phyloP scores from a whole-genome alignment of 129 eudicot species.

The Rutidosis leptorrhynchoides region DNA sequence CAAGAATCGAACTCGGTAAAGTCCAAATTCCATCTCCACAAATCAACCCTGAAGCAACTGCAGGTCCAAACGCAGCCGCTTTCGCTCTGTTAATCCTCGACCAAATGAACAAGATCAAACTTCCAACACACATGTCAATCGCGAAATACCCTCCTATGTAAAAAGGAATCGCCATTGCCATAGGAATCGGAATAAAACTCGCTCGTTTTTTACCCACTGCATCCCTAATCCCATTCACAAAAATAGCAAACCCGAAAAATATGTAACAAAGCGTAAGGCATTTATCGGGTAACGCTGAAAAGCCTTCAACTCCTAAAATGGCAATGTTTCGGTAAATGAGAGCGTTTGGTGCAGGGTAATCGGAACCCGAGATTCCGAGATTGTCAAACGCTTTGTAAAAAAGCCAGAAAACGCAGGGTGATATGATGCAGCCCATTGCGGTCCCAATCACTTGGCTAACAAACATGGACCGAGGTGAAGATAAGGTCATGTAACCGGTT shows the following conservation, averaged over 20 bases:
- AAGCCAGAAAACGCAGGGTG: too few species aligned
- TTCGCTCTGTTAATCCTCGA: slow-evolving; percentile 55
- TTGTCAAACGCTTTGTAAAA: slow-evolving; percentile 72
- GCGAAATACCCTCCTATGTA: slow-evolving; percentile 73
- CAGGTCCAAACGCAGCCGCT: slow-evolving; percentile 84
- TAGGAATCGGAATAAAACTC: slow-evolving; percentile 73
- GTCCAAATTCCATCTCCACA: slow-evolving; percentile 97
- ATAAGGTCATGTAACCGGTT: slow-evolving; percentile 88
- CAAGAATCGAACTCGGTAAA: slow-evolving; percentile 75
- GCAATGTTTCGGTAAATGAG: slow-evolving; percentile 73
- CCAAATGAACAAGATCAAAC: slow-evolving; percentile 75
- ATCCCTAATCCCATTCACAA: slow-evolving; percentile 60
- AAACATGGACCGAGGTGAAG: slow-evolving; percentile 95
- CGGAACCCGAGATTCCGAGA: slow-evolving; percentile 55
- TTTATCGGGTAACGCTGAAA: slow-evolving; percentile 62
- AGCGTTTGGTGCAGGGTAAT: slow-evolving; percentile 81
- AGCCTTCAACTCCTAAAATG: slow-evolving; percentile 83
- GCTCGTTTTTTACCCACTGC: slow-evolving; percentile 42
- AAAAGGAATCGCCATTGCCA: slow-evolving; percentile 98
- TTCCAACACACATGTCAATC: slow-evolving; percentile 90
- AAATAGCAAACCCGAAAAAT: slow-evolving; percentile 56
- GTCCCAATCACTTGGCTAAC: slow-evolving; percentile 89
- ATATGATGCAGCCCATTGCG: too few species aligned
- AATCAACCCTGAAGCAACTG: slow-evolving; percentile 99
- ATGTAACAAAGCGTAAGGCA: slow-evolving; percentile 69